Evolutionary conservation across 306 rosid species (phyloP).

Genomic region (Prunus fruticosa): DNA sequence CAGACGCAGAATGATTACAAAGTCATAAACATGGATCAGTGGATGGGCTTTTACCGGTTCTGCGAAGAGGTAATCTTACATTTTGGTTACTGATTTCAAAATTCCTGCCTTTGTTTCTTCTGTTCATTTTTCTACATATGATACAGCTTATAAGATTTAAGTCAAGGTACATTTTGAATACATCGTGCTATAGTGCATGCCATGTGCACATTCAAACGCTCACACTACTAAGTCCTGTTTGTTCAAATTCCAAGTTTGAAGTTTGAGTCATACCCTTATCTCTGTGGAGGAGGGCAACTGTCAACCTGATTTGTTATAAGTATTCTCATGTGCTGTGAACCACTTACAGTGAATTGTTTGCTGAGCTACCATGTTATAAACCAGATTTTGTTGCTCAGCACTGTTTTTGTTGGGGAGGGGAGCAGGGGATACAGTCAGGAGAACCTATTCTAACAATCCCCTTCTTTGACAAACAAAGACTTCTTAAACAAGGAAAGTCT

Average conservation of each 20-base stretch:
- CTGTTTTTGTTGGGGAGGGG: background rate
- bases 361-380: background rate
- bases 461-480: background rate
- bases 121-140: background rate
- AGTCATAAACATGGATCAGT: conserved; percentile 94
- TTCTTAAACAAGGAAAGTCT: too few relatives aligned
- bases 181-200: background rate
- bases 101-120: background rate
- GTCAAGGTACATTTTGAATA: background rate
- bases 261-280: background rate
- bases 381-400: background rate
- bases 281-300: background rate
- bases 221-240: background rate
- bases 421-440: background rate
- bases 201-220: background rate
- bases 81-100: background rate
- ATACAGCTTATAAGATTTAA: background rate
- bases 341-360: background rate
- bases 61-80: conserved; percentile 74
- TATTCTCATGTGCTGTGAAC: background rate
- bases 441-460: background rate
- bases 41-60: conserved; percentile 97
- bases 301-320: background rate
- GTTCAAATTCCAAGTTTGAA: background rate
- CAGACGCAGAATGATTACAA: conserved; percentile 93